These are phyloP conservation scores for Dactylonectria estremocensis DNA, from an alignment of 2,329 filamentous ascomycete species.

Conservation along the genomic window DNA sequence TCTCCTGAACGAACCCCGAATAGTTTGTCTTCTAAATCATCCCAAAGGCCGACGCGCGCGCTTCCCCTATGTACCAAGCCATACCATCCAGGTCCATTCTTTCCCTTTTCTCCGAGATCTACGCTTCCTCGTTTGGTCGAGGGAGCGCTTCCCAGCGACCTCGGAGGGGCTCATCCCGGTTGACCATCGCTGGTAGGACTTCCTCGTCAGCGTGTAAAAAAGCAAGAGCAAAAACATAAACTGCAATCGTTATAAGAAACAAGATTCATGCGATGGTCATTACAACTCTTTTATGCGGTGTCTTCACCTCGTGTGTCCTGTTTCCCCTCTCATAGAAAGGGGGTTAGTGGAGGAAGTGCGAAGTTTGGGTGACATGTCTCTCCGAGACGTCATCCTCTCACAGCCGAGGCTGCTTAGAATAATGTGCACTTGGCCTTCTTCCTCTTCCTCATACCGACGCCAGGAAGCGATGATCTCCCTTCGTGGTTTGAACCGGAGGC, in stretches of 20 bases:
- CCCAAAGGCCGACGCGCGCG: slow-evolving; percentile 42
- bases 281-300: slow-evolving; percentile 56
- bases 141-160: slow-evolving; percentile 44
- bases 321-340: slow-evolving; percentile 37
- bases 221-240: slow-evolving; percentile 41
- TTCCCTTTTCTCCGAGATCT: slow-evolving; percentile 37
- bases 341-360: slow-evolving; percentile 33
- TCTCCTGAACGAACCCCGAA: slow-evolving; percentile 27
- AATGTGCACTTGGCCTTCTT: slow-evolving; percentile 90
- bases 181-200: slow-evolving; percentile 40
- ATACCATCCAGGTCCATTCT: slow-evolving; percentile 39
- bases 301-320: slow-evolving; percentile 38
- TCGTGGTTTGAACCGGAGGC: slow-evolving; percentile 56
- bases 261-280: slow-evolving; percentile 59
- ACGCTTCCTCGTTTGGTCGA: slow-evolving; percentile 34
- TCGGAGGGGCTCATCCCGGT: slow-evolving; percentile 34
- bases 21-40: slow-evolving; percentile 46
- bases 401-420: slow-evolving; percentile 67
- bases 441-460: slow-evolving; percentile 72
- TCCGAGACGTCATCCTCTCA: slow-evolving; percentile 36
- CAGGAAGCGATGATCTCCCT: slow-evolving; percentile 58
- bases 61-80: slow-evolving; percentile 43
- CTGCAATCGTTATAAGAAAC: slow-evolving; percentile 54
- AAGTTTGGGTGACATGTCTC: slow-evolving; percentile 36
- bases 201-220: slow-evolving; percentile 39